Evolutionary conservation across 164 flowering plant genomes (phyloP).

Genomic region (Vitis rotundifolia): DNA sequence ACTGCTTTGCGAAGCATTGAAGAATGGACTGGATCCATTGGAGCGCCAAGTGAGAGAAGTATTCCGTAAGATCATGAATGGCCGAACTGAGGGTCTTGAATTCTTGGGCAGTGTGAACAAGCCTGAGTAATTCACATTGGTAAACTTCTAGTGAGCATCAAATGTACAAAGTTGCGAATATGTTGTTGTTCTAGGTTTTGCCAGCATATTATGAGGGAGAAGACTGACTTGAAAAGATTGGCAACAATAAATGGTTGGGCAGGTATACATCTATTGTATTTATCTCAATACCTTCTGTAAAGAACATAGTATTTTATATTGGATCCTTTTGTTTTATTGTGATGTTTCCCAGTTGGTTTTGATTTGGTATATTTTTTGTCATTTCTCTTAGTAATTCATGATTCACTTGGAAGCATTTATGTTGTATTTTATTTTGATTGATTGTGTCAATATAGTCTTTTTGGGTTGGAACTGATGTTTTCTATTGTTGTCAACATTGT

Average conservation of each 20-base stretch:
- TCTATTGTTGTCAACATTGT: too few species aligned
- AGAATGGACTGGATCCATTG: slow-evolving; percentile 43
- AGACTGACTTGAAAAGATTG: background rate
- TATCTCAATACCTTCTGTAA: slow-evolving; percentile 3
- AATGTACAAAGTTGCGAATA: slow-evolving; percentile 16
- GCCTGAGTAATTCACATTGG: slow-evolving; percentile 8
- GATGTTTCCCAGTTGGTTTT: too few species aligned
- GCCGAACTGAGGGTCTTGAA: slow-evolving; percentile 52
- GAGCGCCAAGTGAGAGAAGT: slow-evolving; percentile 51
- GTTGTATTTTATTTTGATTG: too few species aligned
- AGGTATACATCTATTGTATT: background rate
- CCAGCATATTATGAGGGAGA: background rate
- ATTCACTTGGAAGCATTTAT: too few species aligned
- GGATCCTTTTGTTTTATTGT: too few species aligned
- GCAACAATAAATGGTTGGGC: background rate
- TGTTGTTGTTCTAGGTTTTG: slow-evolving; percentile 3
- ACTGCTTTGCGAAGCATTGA: slow-evolving; percentile 28
- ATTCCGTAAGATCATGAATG: slow-evolving; percentile 39
- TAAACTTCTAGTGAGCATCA: slow-evolving; percentile 1
- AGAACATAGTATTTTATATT: slow-evolving; percentile 3
- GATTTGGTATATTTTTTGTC: too few species aligned
- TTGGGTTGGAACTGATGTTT: too few species aligned
- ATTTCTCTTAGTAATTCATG: too few species aligned
- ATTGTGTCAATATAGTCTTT: too few species aligned
- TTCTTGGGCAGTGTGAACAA: slow-evolving; percentile 22